phyloP scores from a whole-genome alignment of 192 early-diverging fungal species.

The Coemansia sp. region DNA sequence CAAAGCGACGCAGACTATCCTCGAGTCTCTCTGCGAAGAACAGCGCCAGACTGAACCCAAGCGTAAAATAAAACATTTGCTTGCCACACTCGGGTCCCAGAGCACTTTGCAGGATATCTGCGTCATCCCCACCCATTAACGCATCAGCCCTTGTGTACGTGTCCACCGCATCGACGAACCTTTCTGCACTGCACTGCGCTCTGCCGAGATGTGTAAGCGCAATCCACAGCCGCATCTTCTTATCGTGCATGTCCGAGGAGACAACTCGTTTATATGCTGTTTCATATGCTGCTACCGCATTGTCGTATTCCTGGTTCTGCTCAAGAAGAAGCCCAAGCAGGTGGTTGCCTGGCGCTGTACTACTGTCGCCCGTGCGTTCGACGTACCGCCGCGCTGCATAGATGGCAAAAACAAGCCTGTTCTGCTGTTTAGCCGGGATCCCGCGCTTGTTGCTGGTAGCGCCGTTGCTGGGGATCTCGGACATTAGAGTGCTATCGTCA shows the following conservation, averaged over 20 bases:
- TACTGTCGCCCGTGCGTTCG: slow-evolving; percentile 23
- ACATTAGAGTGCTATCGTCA: neutral
- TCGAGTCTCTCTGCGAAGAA: slow-evolving; percentile 71
- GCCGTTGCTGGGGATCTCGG: slow-evolving; percentile 6
- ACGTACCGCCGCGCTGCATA: slow-evolving; percentile 40
- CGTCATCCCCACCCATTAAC: slow-evolving; percentile 4
- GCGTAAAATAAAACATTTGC: slow-evolving; percentile 17
- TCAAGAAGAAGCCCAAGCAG: slow-evolving; percentile 79
- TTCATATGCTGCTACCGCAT: slow-evolving; percentile 67
- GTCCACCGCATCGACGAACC: slow-evolving; percentile 61
- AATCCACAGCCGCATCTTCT: slow-evolving; percentile 38
- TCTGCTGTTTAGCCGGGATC: slow-evolving; percentile 39
- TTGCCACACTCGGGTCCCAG: slow-evolving; percentile 20
- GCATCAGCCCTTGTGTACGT: slow-evolving; percentile 50
- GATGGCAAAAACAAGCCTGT: slow-evolving; percentile 36
- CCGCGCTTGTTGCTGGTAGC: slow-evolving; percentile 6
- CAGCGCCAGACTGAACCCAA: slow-evolving; percentile 74
- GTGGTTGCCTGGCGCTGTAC: slow-evolving; percentile 21
- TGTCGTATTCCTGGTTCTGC: slow-evolving; percentile 65
- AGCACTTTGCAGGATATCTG: neutral
- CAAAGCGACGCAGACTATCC: slow-evolving; percentile 72
- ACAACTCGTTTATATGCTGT: slow-evolving; percentile 32
- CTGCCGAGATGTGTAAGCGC: slow-evolving; percentile 70
- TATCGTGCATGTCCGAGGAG: slow-evolving; percentile 3
- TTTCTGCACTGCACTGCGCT: slow-evolving; percentile 61